A percentile compares a stretch with the other conserved stretches of the same genome.
Evolutionary conservation across 1,139 yeast species (phyloP).

Genomic region (Sugiyamaella japonica): DNA sequence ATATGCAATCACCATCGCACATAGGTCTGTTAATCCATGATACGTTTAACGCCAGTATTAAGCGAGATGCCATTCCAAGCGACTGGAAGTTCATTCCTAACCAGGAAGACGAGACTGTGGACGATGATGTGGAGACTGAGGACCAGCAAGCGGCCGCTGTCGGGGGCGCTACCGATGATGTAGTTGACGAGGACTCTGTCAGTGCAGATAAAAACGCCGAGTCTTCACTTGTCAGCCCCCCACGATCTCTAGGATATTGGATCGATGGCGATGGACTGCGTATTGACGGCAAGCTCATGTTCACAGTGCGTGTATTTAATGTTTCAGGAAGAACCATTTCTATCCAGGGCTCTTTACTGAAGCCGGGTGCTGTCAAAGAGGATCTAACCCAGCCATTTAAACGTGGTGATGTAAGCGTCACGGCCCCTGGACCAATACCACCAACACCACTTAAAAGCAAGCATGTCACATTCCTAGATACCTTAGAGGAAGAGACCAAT

Average conservation of each 20-base stretch:
- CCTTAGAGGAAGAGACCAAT: neutral
- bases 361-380: constrained; percentile 58
- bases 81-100: constrained; percentile 81
- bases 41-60: constrained; percentile 91
- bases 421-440: constrained; percentile 2
- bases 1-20: constrained; percentile 94
- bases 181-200: neutral
- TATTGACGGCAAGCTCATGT: constrained; percentile 77
- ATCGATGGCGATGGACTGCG: constrained; percentile 67
- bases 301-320: constrained; percentile 69
- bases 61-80: constrained; percentile 76
- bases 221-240: constrained; percentile 23
- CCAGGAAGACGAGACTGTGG: constrained; percentile 57
- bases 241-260: constrained; percentile 81
- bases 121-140: constrained; percentile 14
- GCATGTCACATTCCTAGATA: constrained; percentile 21
- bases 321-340: constrained; percentile 81
- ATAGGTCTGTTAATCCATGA: constrained; percentile 89
- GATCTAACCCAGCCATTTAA: constrained; percentile 29
- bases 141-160: neutral
- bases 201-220: neutral
- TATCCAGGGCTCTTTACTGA: constrained; percentile 76
- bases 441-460: constrained; percentile 7
- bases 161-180: neutral
- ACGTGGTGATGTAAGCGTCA: constrained; percentile 11